phyloP scores from a whole-genome alignment of 352 stramenopile species.

The Globisporangium nunn region DNA sequence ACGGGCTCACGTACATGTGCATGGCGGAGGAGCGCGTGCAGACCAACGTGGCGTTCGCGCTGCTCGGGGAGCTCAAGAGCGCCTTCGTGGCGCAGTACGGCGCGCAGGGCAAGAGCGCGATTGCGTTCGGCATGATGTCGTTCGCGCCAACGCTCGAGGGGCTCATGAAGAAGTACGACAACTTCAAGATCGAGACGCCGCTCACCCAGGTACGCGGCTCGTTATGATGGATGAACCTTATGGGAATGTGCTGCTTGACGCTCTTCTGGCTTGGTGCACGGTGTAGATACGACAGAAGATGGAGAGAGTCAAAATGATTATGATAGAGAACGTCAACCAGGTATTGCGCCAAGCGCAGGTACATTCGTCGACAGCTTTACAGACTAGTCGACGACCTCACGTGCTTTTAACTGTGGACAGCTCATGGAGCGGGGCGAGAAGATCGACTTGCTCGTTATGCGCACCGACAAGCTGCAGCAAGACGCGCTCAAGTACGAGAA shows the following conservation, averaged over 20 bases:
- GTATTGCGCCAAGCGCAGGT: constrained; percentile 12
- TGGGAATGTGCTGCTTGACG: not conserved
- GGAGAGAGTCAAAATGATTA: constrained; percentile 96
- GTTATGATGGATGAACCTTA: not conserved
- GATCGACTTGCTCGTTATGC: constrained; percentile 90
- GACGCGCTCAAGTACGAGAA: constrained; percentile 97
- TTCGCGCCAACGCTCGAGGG: constrained; percentile 53
- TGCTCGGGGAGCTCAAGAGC: constrained; percentile 60
- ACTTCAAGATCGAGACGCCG: constrained; percentile 72
- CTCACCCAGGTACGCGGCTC: constrained; percentile 36
- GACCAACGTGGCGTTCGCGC: constrained; percentile 61
- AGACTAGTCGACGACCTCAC: no score
- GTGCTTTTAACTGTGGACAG: constrained; percentile 21
- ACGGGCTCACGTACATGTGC: constrained; percentile 77
- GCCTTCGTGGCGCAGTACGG: constrained; percentile 60
- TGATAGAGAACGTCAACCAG: constrained; percentile 98
- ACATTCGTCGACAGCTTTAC: not conserved
- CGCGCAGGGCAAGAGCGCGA: constrained; percentile 54
- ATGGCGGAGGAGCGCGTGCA: constrained; percentile 78
- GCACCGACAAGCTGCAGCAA: constrained; percentile 92
- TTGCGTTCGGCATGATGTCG: constrained; percentile 60
- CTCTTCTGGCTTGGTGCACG: not conserved
- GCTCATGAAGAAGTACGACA: constrained; percentile 84
- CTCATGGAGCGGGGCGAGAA: constrained; percentile 98
- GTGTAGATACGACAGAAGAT: constrained; percentile 90